Evolutionary conservation across 192 early-diverging fungal genomes (phyloP).

Genomic region (Podila horticola): DNA sequence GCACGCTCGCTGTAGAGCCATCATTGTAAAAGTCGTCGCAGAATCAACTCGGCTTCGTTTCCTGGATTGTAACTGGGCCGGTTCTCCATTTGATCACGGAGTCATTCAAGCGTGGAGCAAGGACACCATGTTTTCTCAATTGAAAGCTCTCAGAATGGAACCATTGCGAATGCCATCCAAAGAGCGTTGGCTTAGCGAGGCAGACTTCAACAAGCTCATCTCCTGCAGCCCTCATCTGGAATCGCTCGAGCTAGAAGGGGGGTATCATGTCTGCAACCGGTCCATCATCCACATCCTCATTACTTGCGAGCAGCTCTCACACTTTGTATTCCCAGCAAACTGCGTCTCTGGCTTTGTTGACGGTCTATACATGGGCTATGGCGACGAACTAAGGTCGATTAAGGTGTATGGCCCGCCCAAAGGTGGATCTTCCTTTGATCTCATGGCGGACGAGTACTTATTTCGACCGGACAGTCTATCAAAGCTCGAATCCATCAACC

Average conservation of each 20-base stretch:
- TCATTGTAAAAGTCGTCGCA: slow-evolving; percentile 7
- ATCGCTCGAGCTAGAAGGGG: slow-evolving; percentile 12
- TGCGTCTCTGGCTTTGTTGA: slow-evolving; percentile 16
- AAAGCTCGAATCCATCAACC: slow-evolving; percentile 16
- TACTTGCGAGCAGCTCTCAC: background rate
- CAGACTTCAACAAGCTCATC: slow-evolving; percentile 10
- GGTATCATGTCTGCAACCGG: slow-evolving; percentile 4
- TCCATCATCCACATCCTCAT: slow-evolving; percentile 15
- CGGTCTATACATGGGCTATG: slow-evolving; percentile 24
- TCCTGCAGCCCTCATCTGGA: slow-evolving; percentile 10
- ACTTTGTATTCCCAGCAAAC: slow-evolving; percentile 9
- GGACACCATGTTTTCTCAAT: background rate
- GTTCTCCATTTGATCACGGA: slow-evolving; percentile 14
- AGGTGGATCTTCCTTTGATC: background rate
- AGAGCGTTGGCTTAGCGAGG: slow-evolving; percentile 6
- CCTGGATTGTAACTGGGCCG: slow-evolving; percentile 27
- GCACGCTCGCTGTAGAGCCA: slow-evolving; percentile 12
- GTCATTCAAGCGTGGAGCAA: slow-evolving; percentile 1
- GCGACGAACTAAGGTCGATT: slow-evolving; percentile 3
- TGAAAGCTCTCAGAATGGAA: slow-evolving; percentile 7
- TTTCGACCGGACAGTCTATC: slow-evolving; percentile 3
- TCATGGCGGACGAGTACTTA: slow-evolving; percentile 4
- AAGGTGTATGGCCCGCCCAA: slow-evolving; percentile 6
- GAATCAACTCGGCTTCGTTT: slow-evolving; percentile 9
- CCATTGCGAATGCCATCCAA: slow-evolving; percentile 12